Conservation (phyloP, 768 basidiomycete species). For the Boletus patriciae region DNA sequence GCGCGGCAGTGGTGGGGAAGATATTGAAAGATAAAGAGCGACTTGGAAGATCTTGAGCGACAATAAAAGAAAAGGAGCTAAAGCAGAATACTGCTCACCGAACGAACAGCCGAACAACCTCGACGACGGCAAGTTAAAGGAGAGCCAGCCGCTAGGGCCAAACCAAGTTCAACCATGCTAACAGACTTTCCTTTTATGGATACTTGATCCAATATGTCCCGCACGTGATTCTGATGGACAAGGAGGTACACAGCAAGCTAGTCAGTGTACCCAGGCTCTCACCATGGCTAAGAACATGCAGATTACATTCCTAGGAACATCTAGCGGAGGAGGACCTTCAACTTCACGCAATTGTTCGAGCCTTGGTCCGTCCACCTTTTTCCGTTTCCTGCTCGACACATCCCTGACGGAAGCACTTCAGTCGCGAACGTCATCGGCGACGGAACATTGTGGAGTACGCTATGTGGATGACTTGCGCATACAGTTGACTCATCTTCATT, state of each 20-base stretch:
- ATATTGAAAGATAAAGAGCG: constrained; percentile 12
- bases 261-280: neutral
- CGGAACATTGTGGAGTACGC: constrained; percentile 67
- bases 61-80: neutral
- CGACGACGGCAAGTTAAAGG: constrained; percentile 1
- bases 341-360: constrained; percentile 75
- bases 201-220: neutral
- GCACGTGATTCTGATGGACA: constrained; percentile 15
- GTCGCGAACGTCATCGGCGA: constrained; percentile 57
- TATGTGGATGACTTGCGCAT: neutral
- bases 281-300: constrained; percentile 45
- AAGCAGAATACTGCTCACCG: constrained; percentile 13
- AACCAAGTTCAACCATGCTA: constrained; percentile 18
- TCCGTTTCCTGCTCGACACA: neutral
- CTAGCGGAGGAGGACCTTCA: constrained; percentile 73
- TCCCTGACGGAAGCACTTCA: constrained; percentile 9
- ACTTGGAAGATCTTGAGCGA: constrained; percentile 12
- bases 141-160: constrained; percentile 16
- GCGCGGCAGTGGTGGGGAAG: neutral
- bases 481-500: constrained; percentile 2
- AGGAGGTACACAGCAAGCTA: neutral
- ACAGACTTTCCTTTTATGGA: constrained; percentile 23
- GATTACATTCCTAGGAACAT: constrained; percentile 75
- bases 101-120: constrained; percentile 2
- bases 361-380: constrained; percentile 35